Conservation (phyloP, 495 filamentous ascomycete genomes). For the Saxophila tyrrhenica region DNA sequence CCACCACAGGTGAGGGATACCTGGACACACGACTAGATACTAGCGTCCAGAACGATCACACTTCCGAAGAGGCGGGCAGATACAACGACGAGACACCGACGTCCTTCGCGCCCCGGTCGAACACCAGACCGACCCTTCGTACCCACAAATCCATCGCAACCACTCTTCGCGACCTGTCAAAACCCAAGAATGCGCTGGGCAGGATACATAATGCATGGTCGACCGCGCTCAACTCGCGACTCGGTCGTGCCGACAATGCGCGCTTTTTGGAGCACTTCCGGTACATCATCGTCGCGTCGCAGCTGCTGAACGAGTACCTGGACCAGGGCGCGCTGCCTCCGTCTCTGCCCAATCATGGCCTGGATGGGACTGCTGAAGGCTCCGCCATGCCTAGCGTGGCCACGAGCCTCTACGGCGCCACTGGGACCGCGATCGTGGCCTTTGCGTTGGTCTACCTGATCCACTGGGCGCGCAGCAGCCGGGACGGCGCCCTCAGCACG, state of each 20-base stretch:
- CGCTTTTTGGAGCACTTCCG: conserved; percentile 91
- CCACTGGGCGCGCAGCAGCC: conserved; percentile 50
- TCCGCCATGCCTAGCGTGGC: conserved; percentile 27
- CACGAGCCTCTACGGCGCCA: conserved; percentile 31
- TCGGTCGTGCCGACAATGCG: conserved; percentile 71
- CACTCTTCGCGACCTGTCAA: conserved; percentile 33
- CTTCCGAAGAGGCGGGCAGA: background rate
- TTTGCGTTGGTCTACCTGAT: conserved; percentile 64
- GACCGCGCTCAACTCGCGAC: conserved; percentile 61
- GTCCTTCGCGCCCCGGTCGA: conserved; percentile 49
- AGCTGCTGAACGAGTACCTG: conserved; percentile 57
- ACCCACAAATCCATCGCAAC: background rate
- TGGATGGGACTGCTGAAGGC: conserved; percentile 20
- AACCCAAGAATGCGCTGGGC: conserved; percentile 11
- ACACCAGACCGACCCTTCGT: background rate
- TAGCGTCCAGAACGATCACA: background rate
- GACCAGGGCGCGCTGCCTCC: conserved; percentile 36
- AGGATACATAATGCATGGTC: conserved; percentile 48
- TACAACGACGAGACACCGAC: background rate
- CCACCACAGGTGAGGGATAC: conserved; percentile 12
- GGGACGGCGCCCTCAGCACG: conserved; percentile 37
- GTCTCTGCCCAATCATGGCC: conserved; percentile 6
- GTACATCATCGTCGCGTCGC: conserved; percentile 90
- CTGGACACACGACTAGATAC: background rate
- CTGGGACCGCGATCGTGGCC: conserved; percentile 43